phyloP scores from a whole-genome alignment of 495 filamentous ascomycete species.

The Paragyromitra xinjiangensis region DNA sequence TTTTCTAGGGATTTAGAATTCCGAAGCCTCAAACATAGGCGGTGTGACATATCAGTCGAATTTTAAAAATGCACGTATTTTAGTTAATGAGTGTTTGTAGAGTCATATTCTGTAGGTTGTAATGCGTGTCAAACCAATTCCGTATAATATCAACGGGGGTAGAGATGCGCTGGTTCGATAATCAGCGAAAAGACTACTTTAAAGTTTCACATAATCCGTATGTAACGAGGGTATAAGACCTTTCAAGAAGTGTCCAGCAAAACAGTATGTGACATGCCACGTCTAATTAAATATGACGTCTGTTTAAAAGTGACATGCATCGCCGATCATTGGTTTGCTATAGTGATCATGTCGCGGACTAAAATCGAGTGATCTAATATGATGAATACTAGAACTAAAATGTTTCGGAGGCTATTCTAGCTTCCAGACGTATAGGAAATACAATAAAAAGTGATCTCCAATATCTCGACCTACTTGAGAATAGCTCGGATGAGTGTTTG shows the following conservation, averaged over 20 bases:
- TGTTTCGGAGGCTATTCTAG: too few relatives aligned
- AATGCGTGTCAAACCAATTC: not conserved
- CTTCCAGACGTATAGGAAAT: too few relatives aligned
- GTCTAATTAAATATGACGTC: not conserved
- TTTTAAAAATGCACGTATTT: constrained; percentile 8
- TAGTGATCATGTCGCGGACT: not conserved
- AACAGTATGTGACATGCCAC: not conserved
- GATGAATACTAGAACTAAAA: not conserved
- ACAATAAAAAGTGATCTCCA: not conserved
- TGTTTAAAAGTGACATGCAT: not conserved
- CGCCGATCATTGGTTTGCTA: too few relatives aligned
- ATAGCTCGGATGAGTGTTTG: too few relatives aligned
- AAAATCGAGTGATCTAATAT: not conserved
- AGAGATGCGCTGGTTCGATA: not conserved
- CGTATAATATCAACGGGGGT: not conserved
- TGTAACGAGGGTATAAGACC: not conserved
- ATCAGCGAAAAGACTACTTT: not conserved
- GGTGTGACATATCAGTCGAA: constrained; percentile 11
- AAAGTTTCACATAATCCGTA: not conserved
- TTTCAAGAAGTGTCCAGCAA: not conserved
- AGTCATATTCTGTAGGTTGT: not conserved
- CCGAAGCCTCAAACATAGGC: not conserved
- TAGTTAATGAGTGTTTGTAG: not conserved
- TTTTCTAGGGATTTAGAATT: not conserved
- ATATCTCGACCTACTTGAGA: not conserved